Conservation (phyloP, 2,329 filamentous ascomycete genomes). For the Colletotrichum sp. region DNA sequence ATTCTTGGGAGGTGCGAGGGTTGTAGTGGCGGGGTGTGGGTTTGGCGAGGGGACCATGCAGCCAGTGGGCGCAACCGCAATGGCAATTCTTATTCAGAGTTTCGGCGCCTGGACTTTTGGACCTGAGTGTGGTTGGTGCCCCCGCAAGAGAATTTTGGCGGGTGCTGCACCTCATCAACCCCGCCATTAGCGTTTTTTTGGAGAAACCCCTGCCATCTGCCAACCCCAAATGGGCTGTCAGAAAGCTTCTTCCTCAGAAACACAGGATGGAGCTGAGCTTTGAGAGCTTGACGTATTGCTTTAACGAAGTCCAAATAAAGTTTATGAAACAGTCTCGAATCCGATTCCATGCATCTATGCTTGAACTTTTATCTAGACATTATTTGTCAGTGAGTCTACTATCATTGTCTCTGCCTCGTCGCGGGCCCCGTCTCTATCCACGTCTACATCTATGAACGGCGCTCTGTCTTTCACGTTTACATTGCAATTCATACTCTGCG, state of each 20-base stretch:
- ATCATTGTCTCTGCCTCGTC: not conserved
- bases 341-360: not conserved
- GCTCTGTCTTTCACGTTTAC: not conserved
- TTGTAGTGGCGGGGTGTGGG: conserved; percentile 7
- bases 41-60: not conserved
- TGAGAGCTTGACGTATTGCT: not conserved
- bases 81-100: conserved; percentile 13
- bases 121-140: conserved; percentile 2
- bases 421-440: not conserved
- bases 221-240: not conserved
- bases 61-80: conserved; percentile 11
- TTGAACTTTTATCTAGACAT: not conserved
- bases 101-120: conserved; percentile 1
- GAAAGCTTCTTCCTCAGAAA: not conserved
- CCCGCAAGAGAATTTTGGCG: conserved; percentile 16
- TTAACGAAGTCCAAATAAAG: not conserved
- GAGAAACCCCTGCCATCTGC: not conserved
- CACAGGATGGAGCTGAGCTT: not conserved
- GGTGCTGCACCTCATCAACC: conserved; percentile 14
- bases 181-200: conserved; percentile 18
- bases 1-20: not conserved
- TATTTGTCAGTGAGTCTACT: not conserved
- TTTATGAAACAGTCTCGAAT: not conserved
- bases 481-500: conserved; percentile 27
- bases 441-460: not conserved